Conservation (phyloP, 2,329 filamentous ascomycete species). For the Cercospora sp. region DNA sequence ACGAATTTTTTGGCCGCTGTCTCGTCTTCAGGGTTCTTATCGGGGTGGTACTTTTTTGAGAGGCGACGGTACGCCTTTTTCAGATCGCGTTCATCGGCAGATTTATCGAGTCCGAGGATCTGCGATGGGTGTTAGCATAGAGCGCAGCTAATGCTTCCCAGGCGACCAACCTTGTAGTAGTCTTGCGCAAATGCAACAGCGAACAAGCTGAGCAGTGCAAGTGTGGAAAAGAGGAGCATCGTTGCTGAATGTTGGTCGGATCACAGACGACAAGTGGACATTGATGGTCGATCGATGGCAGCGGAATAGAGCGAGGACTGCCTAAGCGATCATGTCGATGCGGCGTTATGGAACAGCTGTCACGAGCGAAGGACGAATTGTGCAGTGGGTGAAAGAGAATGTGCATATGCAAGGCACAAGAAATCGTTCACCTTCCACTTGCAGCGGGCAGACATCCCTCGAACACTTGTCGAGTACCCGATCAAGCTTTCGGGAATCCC, state of each 20-base stretch:
- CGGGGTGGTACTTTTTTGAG: constrained; percentile 94
- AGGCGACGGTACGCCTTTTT: constrained; percentile 90
- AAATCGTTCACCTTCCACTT: neutral
- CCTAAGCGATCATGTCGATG: constrained; percentile 4
- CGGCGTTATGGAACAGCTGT: neutral
- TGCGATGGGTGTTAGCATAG: constrained; percentile 47
- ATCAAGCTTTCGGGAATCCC: constrained; percentile 11
- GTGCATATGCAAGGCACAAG: constrained; percentile 1
- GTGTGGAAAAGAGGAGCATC: constrained; percentile 47
- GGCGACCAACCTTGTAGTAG: constrained; percentile 66
- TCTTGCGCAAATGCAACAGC: constrained; percentile 59
- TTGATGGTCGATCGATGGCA: constrained; percentile 19
- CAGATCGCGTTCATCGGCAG: constrained; percentile 81
- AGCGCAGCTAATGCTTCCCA: neutral
- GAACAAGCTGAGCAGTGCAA: constrained; percentile 47
- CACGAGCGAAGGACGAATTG: neutral
- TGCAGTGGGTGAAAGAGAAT: neutral
- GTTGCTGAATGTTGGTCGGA: constrained; percentile 15
- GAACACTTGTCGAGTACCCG: constrained; percentile 1
- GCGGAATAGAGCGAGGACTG: neutral
- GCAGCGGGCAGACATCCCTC: neutral
- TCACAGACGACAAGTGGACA: constrained; percentile 14
- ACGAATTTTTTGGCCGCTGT: constrained; percentile 88
- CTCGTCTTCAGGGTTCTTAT: constrained; percentile 90
- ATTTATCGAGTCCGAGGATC: constrained; percentile 76